Conservation (phyloP, 371 early-diverging fungal species). For the Lichtheimia corymbifera region DNA sequence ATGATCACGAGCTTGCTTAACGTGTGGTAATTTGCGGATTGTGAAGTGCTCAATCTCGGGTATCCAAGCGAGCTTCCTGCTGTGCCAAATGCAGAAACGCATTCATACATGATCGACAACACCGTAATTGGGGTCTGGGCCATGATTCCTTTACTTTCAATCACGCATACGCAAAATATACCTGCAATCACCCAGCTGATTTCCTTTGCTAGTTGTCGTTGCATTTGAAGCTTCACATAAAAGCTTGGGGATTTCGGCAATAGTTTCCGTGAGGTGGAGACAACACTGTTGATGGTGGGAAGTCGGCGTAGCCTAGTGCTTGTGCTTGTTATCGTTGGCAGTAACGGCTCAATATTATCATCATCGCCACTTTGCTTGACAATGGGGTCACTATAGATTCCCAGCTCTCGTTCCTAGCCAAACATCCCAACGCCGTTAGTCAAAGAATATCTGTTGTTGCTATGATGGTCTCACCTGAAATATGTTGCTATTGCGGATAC, state of each 20-base stretch:
- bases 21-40: constrained; percentile 13
- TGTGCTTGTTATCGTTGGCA: neutral
- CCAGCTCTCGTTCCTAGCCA: constrained; percentile 24
- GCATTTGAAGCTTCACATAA: constrained; percentile 24
- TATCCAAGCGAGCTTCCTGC: constrained; percentile 21
- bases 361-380: constrained; percentile 2
- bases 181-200: constrained; percentile 20
- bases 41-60: constrained; percentile 11
- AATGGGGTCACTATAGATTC: constrained; percentile 14
- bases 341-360: neutral
- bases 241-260: constrained; percentile 17
- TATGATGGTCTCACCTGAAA: constrained; percentile 29
- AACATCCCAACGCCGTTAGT: constrained; percentile 14
- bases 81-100: constrained; percentile 25
- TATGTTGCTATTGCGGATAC: constrained; percentile 48
- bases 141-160: constrained; percentile 19
- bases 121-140: constrained; percentile 15
- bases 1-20: constrained; percentile 19
- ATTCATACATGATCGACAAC: constrained; percentile 19
- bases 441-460: neutral
- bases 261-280: constrained; percentile 13
- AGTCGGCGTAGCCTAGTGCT: constrained; percentile 7
- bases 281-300: constrained; percentile 13
- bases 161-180: constrained; percentile 15
- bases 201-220: constrained; percentile 21